Percentiles rank a stretch among this genome's conserved stretches.
phyloP scores from a whole-genome alignment of 306 rosid genomes.

The Arachis stenosperma region DNA sequence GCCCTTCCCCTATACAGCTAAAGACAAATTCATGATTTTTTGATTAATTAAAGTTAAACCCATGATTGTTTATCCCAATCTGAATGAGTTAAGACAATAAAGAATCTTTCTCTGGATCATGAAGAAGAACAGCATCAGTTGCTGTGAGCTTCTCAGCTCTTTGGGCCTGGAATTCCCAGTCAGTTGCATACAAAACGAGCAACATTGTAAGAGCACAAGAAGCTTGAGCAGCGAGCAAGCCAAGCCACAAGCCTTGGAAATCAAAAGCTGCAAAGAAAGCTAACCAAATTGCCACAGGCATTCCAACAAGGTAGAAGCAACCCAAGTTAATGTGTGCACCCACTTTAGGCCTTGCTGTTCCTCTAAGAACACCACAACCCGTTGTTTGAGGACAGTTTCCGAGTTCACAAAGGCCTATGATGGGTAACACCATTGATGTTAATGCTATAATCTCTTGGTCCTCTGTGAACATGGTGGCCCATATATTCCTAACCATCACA shows the following conservation, averaged over 20 bases:
- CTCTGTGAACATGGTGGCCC: constrained; percentile 82
- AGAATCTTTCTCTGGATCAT: constrained; percentile 51
- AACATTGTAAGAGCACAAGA: constrained; percentile 85
- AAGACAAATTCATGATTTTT: constrained; percentile 41
- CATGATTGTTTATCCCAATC: constrained; percentile 45
- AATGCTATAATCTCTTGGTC: constrained; percentile 66
- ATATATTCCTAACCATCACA: constrained; percentile 59
- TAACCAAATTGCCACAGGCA: constrained; percentile 79
- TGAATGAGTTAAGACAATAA: constrained; percentile 35
- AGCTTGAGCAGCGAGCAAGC: constrained; percentile 81
- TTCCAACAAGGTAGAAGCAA: constrained; percentile 88
- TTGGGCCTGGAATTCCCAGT: constrained; percentile 74
- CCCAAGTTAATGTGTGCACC: constrained; percentile 86
- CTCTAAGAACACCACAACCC: constrained; percentile 93
- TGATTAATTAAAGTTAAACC: constrained; percentile 52
- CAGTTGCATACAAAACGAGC: constrained; percentile 64
- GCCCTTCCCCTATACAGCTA: constrained; percentile 42
- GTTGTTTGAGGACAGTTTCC: constrained; percentile 97
- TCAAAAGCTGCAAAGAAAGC: constrained; percentile 68
- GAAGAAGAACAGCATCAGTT: constrained; percentile 32
- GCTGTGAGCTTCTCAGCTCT: constrained; percentile 68
- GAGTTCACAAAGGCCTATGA: constrained; percentile 87
- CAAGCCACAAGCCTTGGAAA: constrained; percentile 85
- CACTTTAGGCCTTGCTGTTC: constrained; percentile 83
- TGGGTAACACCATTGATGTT: constrained; percentile 75